These are phyloP conservation scores for Penicillium sp. DNA, from an alignment of 2,329 filamentous ascomycete genomes.

Conservation along the genomic window DNA sequence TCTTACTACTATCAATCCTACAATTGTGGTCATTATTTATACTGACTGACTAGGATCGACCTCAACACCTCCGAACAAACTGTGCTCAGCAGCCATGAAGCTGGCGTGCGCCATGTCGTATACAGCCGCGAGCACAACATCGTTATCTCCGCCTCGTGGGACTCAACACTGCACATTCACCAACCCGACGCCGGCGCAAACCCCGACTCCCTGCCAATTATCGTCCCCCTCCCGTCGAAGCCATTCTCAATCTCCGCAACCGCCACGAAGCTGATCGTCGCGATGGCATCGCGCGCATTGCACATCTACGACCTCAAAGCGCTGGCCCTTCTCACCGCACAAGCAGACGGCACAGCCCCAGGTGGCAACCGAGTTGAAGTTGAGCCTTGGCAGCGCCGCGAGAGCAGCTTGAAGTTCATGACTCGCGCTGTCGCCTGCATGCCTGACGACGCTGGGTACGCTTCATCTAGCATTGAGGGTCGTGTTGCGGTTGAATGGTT, in stretches of 20 bases:
- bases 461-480: constrained; percentile 88
- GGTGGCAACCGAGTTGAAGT: constrained; percentile 48
- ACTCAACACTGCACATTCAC: constrained; percentile 84
- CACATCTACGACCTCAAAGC: constrained; percentile 87
- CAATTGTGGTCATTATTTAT: constrained; percentile 47
- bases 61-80: constrained; percentile 69
- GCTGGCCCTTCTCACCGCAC: constrained; percentile 55
- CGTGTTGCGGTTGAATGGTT: constrained; percentile 98
- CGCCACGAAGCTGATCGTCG: constrained; percentile 83
- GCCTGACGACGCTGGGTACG: constrained; percentile 94
- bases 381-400: constrained; percentile 86
- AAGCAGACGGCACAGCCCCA: constrained; percentile 43
- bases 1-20: constrained; percentile 55
- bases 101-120: constrained; percentile 77
- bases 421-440: constrained; percentile 91
- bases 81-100: constrained; percentile 72
- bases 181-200: constrained; percentile 49
- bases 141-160: constrained; percentile 90
- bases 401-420: constrained; percentile 94
- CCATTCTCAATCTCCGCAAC: constrained; percentile 80
- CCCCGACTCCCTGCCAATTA: constrained; percentile 55
- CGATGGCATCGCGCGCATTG: constrained; percentile 90
- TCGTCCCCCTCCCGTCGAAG: constrained; percentile 74
- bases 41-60: constrained; percentile 56
- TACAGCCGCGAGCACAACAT: constrained; percentile 75